phyloP scores from a whole-genome alignment of 2,329 filamentous ascomycete genomes.

The Colletotrichum scovillei region DNA sequence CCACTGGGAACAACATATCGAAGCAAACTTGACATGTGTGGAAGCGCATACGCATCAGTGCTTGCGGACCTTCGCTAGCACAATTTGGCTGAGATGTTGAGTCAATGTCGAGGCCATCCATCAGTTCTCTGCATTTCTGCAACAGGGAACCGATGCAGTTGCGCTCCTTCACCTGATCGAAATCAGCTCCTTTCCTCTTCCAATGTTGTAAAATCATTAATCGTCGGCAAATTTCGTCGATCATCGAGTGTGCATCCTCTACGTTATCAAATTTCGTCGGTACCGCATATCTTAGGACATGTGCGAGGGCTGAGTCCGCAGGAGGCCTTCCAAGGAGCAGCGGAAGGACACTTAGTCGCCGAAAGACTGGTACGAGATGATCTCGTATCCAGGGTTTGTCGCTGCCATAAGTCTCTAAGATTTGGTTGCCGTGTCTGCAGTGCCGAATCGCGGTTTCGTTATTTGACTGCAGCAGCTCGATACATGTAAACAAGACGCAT shows the following conservation, averaged over 20 bases:
- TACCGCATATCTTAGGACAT: not conserved
- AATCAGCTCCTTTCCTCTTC: not conserved
- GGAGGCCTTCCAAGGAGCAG: not conserved
- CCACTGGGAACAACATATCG: not conserved
- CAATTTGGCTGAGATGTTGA: not conserved
- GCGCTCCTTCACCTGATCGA: not conserved
- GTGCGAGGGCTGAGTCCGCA: not conserved
- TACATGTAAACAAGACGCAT: not conserved
- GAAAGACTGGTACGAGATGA: not conserved
- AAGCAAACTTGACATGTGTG: not conserved
- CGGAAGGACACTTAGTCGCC: not conserved
- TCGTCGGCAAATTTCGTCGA: not conserved
- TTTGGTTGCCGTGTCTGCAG: not conserved
- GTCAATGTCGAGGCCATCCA: not conserved
- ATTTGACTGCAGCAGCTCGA: not conserved
- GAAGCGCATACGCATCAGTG: not conserved
- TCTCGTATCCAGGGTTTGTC: not conserved
- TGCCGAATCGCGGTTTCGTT: not conserved
- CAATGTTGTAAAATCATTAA: not conserved
- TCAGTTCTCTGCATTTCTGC: not conserved
- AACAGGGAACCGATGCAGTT: not conserved
- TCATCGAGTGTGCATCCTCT: not conserved
- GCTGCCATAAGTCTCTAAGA: not conserved
- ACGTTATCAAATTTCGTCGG: not conserved
- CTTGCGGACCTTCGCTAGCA: not conserved